phyloP scores from a whole-genome alignment of 2,329 filamentous ascomycete species.

The Sordariomycetes sp. region DNA sequence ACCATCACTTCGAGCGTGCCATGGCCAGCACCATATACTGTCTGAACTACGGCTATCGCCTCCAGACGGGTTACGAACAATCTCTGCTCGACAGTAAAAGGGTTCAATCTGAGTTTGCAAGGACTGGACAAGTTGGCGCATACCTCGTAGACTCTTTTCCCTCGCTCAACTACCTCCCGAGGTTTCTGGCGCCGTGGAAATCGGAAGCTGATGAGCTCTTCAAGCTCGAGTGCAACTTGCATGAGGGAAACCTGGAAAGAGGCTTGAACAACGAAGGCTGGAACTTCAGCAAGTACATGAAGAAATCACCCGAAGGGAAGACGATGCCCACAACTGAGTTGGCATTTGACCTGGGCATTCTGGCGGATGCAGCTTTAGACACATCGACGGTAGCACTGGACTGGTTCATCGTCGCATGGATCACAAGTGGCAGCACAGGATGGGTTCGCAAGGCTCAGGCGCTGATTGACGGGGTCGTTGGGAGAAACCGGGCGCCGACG shows the following conservation, averaged over 20 bases:
- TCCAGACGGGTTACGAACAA: slow-evolving; percentile 15
- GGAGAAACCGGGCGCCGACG: slow-evolving; percentile 23
- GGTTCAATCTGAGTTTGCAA: slow-evolving; percentile 14
- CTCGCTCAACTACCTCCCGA: slow-evolving; percentile 27
- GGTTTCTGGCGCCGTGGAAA: slow-evolving; percentile 23
- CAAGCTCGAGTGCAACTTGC: slow-evolving; percentile 18
- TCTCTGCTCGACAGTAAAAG: slow-evolving; percentile 12
- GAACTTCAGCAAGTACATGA: slow-evolving; percentile 20
- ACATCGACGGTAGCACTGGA: slow-evolving; percentile 17
- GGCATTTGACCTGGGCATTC: slow-evolving; percentile 20
- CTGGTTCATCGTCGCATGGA: slow-evolving; percentile 21
- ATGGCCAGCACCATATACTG: slow-evolving; percentile 26
- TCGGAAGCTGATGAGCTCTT: slow-evolving; percentile 18
- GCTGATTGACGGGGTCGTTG: slow-evolving; percentile 30
- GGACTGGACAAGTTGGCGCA: slow-evolving; percentile 17
- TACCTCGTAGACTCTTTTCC: slow-evolving; percentile 32
- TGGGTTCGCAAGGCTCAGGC: slow-evolving; percentile 25
- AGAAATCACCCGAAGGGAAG: slow-evolving; percentile 8
- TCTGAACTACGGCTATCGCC: slow-evolving; percentile 24
- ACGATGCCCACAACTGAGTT: slow-evolving; percentile 17
- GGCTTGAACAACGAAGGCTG: slow-evolving; percentile 14
- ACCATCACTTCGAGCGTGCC: slow-evolving; percentile 21
- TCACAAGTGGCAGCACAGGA: slow-evolving; percentile 9
- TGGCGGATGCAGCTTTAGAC: slow-evolving; percentile 21
- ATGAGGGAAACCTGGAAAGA: slow-evolving; percentile 13